Evolutionary conservation across 2,329 filamentous ascomycete genomes (phyloP), one percentile per base, ranked within the genome.

Genomic region (Akanthomyces dipterigenus): DNA sequence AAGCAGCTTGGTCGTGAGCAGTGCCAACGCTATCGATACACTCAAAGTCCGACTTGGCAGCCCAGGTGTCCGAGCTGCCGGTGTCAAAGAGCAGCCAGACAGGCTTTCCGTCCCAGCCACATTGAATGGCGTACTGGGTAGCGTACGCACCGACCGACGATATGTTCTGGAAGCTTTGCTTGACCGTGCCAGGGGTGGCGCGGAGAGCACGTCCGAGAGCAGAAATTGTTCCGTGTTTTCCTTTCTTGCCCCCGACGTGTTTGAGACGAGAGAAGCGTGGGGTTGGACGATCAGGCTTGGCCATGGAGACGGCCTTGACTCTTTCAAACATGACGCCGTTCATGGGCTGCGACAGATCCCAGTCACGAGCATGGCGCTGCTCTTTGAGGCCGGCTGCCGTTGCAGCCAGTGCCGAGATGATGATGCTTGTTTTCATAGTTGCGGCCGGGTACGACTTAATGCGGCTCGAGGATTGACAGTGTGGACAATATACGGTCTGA

Each of bases 1-100:
- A 82, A 1, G 67, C 63, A 1, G 65, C 63, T 40, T 73, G 70
- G 1, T 71, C 65, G 26, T 70, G 68, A 8, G 67, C 61, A 7
- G 67, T 64, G 18, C 76, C 76, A 0, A 65, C 61, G n/a, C 64
- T 67, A 61, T 76, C 74, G 40, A 75, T 67, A 64, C 80, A 83
- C 48, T 69, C 67, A 63, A 80, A 81, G 34, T 73, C 71, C 1
- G 66, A 67, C 12, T 71, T 70, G 38, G 75, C 74, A 2, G 76
- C 73, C 80, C 80, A 83, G 1, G 80, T 82, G 63, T 83, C 80
- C 24, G 79, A 76, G 66, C 79, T 81, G 26, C 78, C 80, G 0
- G 80, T 82, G 65, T 82, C 80, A 51, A 83, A 71, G 14, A 81
- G 66, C 31, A 83, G 67, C 71, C 73, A 76, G 34, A 76, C 65